Conservation (phyloP, 371 early-diverging fungal genomes). For the Mucor racemosus region DNA sequence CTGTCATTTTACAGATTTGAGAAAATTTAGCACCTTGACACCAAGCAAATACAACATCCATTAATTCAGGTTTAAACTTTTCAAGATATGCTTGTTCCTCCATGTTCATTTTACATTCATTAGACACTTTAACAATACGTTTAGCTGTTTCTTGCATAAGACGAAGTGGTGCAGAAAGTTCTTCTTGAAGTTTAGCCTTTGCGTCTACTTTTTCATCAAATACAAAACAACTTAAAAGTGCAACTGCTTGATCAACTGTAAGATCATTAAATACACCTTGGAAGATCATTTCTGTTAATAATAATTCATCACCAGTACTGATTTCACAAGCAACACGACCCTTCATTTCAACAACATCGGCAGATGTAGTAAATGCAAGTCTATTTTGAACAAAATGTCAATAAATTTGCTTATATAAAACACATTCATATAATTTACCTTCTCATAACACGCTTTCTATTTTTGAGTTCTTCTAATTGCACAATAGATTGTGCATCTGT, state of each 20-base stretch:
- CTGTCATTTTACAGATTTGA: slow-evolving; percentile 96
- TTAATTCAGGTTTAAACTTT: slow-evolving; percentile 88
- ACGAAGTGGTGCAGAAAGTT: slow-evolving; percentile 80
- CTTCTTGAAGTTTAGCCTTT: slow-evolving; percentile 63
- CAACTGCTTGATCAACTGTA: slow-evolving; percentile 87
- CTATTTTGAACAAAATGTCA: slow-evolving; percentile 34
- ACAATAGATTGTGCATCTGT: slow-evolving; percentile 80
- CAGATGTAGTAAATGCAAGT: slow-evolving; percentile 79
- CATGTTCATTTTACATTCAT: slow-evolving; percentile 85
- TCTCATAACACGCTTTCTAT: slow-evolving; percentile 88
- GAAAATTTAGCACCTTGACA: slow-evolving; percentile 93
- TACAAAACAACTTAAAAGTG: slow-evolving; percentile 95
- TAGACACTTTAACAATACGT: slow-evolving; percentile 85
- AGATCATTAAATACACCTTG: slow-evolving; percentile 97
- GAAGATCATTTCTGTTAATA: slow-evolving; percentile 99
- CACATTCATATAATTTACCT: slow-evolving; percentile 30
- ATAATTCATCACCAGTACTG: slow-evolving; percentile 95
- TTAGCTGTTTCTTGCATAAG: slow-evolving; percentile 88
- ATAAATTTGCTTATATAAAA: not conserved
- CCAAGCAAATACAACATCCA: slow-evolving; percentile 99
- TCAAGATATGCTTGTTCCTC: slow-evolving; percentile 85
- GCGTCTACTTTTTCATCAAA: slow-evolving; percentile 82
- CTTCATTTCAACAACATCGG: slow-evolving; percentile 94
- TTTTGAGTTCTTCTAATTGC: slow-evolving; percentile 93
- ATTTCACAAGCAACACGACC: slow-evolving; percentile 99